Evolutionary conservation across 495 filamentous ascomycete species (phyloP).

Genomic region (Penicillium waksmanii): DNA sequence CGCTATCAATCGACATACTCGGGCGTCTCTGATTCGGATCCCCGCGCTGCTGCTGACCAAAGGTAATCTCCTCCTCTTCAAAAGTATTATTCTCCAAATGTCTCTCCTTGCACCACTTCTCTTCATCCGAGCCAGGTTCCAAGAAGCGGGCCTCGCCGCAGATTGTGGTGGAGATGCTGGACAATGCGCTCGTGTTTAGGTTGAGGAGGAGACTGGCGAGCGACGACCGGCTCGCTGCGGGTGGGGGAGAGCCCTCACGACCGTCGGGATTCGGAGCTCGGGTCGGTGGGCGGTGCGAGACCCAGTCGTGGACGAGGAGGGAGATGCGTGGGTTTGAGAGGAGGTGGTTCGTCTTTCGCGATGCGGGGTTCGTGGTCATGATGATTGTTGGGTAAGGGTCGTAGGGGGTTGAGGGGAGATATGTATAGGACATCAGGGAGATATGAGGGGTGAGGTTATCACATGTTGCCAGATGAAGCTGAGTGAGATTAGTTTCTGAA

Average conservation of each 20-base stretch:
- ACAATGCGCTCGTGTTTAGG: constrained; percentile 84
- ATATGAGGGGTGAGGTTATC: constrained; percentile 84
- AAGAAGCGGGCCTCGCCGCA: constrained; percentile 80
- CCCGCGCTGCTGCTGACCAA: constrained; percentile 45
- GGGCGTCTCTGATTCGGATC: constrained; percentile 32
- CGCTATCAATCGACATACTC: constrained; percentile 67
- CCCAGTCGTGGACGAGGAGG: constrained; percentile 98
- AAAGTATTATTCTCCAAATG: constrained; percentile 96
- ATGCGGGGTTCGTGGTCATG: constrained; percentile 90
- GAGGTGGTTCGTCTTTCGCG: constrained; percentile 87
- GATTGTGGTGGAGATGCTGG: constrained; percentile 91
- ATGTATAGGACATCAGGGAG: constrained; percentile 99
- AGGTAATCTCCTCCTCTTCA: constrained; percentile 51
- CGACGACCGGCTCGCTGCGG: constrained; percentile 65
- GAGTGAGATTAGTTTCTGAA: constrained; percentile 1
- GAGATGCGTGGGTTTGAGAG: constrained; percentile 87
- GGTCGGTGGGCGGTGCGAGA: constrained; percentile 88
- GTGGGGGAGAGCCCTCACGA: constrained; percentile 63
- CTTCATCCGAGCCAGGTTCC: constrained; percentile 72
- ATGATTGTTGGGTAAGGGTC: constrained; percentile 74
- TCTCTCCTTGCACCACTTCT: constrained; percentile 74
- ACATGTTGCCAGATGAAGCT: constrained; percentile 96
- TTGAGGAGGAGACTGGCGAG: constrained; percentile 83
- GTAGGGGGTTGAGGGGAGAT: constrained; percentile 83
- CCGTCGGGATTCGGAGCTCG: constrained; percentile 56